Percentiles rank a stretch among this genome's conserved stretches.
Conservation (phyloP, 1,284 basidiomycete genomes). For the Schizophyllum commune region DNA sequence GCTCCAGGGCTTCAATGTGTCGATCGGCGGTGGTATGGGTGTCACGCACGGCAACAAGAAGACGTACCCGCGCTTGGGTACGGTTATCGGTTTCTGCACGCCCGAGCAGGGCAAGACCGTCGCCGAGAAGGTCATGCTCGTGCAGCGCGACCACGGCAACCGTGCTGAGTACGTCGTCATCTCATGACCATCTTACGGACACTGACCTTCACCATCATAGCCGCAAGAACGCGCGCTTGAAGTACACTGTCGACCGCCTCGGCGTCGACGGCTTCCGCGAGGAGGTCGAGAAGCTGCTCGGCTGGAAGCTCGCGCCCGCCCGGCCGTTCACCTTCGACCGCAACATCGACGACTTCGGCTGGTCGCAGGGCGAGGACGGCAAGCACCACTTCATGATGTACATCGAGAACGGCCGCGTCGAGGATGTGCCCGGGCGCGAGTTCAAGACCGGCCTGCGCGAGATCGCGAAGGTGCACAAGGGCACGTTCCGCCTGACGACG, state of each 20-base stretch:
- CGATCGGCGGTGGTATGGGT: slow-evolving; percentile 96
- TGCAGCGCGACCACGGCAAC: slow-evolving; percentile 95
- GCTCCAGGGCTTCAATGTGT: slow-evolving; percentile 85
- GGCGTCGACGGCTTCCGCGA: slow-evolving; percentile 80
- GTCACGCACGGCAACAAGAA: slow-evolving; percentile 99
- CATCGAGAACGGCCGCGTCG: slow-evolving; percentile 96
- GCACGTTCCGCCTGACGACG: slow-evolving; percentile 85
- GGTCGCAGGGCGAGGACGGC: slow-evolving; percentile 84
- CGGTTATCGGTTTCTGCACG: slow-evolving; percentile 90
- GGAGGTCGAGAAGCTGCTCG: slow-evolving; percentile 87
- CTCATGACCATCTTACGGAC: slow-evolving; percentile 1
- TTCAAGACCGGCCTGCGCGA: slow-evolving; percentile 94
- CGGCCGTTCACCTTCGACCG: slow-evolving; percentile 79
- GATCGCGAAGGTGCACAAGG: slow-evolving; percentile 92
- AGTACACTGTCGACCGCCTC: slow-evolving; percentile 97
- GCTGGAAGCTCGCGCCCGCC: slow-evolving; percentile 69
- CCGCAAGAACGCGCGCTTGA: slow-evolving; percentile 77
- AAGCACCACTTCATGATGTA: slow-evolving; percentile 91
- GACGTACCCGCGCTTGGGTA: slow-evolving; percentile 90
- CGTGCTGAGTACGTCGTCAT: slow-evolving; percentile 65
- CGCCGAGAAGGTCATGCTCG: slow-evolving; percentile 90
- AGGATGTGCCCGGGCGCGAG: slow-evolving; percentile 84
- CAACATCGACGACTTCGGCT: slow-evolving; percentile 94
- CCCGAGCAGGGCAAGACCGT: slow-evolving; percentile 82
- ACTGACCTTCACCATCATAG: too few species aligned